Percentiles rank a stretch among this genome's conserved stretches.
These are phyloP conservation scores for Chaetomiaceae sp. DNA, from an alignment of 2,329 filamentous ascomycete genomes.

Conservation along the genomic window DNA sequence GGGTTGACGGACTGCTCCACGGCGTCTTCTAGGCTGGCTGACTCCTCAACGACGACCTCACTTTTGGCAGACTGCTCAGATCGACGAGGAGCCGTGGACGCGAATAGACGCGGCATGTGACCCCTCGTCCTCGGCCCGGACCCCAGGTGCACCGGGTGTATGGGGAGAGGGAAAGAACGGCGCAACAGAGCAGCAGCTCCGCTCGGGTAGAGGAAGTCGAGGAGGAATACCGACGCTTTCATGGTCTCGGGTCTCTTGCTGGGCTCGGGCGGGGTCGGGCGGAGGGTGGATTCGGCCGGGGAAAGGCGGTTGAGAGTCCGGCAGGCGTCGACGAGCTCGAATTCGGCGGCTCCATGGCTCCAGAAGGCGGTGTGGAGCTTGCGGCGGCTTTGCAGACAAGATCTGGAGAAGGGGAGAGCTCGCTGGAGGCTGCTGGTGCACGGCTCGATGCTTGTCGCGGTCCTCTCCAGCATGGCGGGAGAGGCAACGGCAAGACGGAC, in stretches of 20 bases:
- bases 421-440: conserved; percentile 49
- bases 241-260: conserved; percentile 30
- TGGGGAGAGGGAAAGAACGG: conserved; percentile 28
- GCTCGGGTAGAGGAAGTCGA: conserved; percentile 53
- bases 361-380: conserved; percentile 48
- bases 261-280: conserved; percentile 17
- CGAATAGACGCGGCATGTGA: conserved; percentile 24
- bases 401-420: conserved; percentile 40
- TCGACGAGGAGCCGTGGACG: conserved; percentile 23
- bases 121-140: conserved; percentile 15
- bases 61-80: background rate
- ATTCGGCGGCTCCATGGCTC: conserved; percentile 48
- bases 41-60: background rate
- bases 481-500: conserved; percentile 8
- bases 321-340: conserved; percentile 44
- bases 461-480: conserved; percentile 53
- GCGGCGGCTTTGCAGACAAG: conserved; percentile 37
- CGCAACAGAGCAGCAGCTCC: conserved; percentile 41
- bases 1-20: background rate
- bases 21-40: background rate
- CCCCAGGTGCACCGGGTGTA: conserved; percentile 20
- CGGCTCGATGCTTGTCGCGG: conserved; percentile 51
- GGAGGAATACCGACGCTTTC: conserved; percentile 41
- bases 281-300: conserved; percentile 21
- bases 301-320: conserved; percentile 34